Evolutionary conservation across 495 filamentous ascomycete species (phyloP).

Genomic region (Aspergillus ostianus): DNA sequence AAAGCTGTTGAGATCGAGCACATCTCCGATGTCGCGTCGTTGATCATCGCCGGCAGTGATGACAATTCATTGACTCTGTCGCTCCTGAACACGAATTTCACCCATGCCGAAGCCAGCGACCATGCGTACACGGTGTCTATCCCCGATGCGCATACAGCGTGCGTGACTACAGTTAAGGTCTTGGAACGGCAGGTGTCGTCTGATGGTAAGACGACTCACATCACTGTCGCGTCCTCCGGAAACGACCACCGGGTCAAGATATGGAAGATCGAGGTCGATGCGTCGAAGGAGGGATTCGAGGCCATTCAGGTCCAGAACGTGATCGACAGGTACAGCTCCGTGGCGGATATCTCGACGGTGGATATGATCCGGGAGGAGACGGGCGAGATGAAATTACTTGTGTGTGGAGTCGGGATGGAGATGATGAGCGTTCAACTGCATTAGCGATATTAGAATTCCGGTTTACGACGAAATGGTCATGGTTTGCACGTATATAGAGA

Average conservation of each 20-base stretch:
- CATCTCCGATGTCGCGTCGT: conserved; percentile 27
- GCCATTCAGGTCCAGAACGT: conserved; percentile 43
- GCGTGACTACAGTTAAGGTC: conserved; percentile 65
- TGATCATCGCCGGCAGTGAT: conserved; percentile 78
- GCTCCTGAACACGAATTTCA: conserved; percentile 30
- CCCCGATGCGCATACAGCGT: conserved; percentile 74
- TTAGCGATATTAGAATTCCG: conserved; percentile 3
- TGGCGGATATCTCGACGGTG: conserved; percentile 62
- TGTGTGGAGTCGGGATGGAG: conserved; percentile 59
- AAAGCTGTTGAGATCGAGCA: conserved; percentile 51
- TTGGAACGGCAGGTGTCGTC: conserved; percentile 24
- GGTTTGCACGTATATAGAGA: background rate
- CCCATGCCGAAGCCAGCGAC: conserved; percentile 8
- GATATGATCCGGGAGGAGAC: conserved; percentile 28
- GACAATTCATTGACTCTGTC: conserved; percentile 73
- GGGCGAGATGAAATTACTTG: conserved; percentile 32
- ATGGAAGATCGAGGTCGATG: conserved; percentile 57
- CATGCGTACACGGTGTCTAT: conserved; percentile 53
- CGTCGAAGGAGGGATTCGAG: conserved; percentile 27
- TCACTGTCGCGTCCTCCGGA: conserved; percentile 60
- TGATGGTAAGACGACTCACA: conserved; percentile 7
- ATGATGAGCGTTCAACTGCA: conserved; percentile 27
- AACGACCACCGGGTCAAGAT: conserved; percentile 81
- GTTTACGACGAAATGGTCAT: conserved; percentile 18
- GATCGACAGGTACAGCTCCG: conserved; percentile 54